Evolutionary conservation across 1,139 yeast species (phyloP), one percentile per base, ranked within the genome.

Genomic region (Suhomyces bribrorum): DNA sequence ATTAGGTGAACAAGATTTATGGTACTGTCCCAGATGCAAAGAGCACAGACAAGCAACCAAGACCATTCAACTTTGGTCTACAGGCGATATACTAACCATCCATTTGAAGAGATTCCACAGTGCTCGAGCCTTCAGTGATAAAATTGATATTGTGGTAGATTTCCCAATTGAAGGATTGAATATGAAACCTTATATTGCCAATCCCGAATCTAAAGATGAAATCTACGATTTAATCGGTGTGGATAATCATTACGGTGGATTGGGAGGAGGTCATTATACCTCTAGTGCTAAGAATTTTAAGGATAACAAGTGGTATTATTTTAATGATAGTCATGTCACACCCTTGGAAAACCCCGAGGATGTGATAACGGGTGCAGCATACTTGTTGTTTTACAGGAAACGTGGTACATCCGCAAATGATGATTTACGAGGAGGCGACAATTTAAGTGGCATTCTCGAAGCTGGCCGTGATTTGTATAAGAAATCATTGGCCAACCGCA

Each of bases 211-310:
- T 11, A 59, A 66, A 11, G 58, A 61, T 13, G 68, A 62, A 14
- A 59, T 87, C 0, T 92, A 92, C 59, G 98, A 92, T 57, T 69
- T 92, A 50, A 75, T 87, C 53, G 97, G 95, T 0, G 97, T 92
- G 17, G 97, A 90, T 58, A 90, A 90, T 59, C 98, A 92, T 58
- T 90, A 75, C 57, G 98, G 98, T 39, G 97, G 97, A 0, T 70
- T 92, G 23, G 97, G 97, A 1, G 98, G 98, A 6, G 98, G 98
- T 3, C 98, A 92, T 64, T 92, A 92, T 59, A 92, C 98, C 1
- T 88, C 97, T 0, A 83, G 81, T 51, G 97, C 79, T 1, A 84
- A 83, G 59, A 90, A 90, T 55, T 83, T 81, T 60, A 70, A 80
- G 34, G 95, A 87, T 53, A 66, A 68, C 22, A 72, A 81, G 47